Percentiles rank a stretch among this genome's conserved stretches.
Conservation (phyloP, 371 early-diverging fungal genomes). For the Mucor irregularis region DNA sequence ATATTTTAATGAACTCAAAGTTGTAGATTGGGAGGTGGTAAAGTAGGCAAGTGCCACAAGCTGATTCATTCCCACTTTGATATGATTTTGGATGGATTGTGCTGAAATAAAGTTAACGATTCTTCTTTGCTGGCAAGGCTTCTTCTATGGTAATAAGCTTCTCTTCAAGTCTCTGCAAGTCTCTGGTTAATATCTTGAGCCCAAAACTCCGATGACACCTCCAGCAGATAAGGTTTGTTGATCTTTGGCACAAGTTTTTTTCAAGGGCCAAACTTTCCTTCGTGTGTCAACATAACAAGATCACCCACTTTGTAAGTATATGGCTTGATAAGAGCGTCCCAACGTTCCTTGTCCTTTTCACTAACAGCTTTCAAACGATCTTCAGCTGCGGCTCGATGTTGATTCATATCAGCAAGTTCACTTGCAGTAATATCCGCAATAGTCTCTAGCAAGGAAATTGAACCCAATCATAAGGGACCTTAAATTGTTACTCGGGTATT, state of each 20-base stretch:
- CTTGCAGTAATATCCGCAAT: neutral
- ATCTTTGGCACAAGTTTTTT: constrained; percentile 19
- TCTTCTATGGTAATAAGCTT: too few relatives aligned
- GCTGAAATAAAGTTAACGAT: constrained; percentile 9
- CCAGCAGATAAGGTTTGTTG: constrained; percentile 15
- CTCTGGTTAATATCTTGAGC: too few relatives aligned
- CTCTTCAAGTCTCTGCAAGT: too few relatives aligned
- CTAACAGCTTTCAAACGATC: neutral
- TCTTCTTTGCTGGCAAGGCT: too few relatives aligned
- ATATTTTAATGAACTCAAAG: constrained; percentile 14
- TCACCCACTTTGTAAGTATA: constrained; percentile 1
- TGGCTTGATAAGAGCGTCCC: neutral
- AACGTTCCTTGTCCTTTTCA: neutral
- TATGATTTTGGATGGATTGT: constrained; percentile 17
- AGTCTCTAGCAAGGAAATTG: too few relatives aligned
- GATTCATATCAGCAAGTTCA: neutral
- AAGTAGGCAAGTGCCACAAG: constrained; percentile 23
- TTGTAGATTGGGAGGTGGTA: constrained; percentile 10
- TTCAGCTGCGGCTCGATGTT: constrained; percentile 2
- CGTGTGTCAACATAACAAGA: neutral
- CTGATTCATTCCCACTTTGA: constrained; percentile 15
- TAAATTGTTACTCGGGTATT: neutral
- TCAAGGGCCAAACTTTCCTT: constrained; percentile 1
- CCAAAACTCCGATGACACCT: constrained; percentile 16
- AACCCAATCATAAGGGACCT: constrained; percentile 5